These are phyloP conservation scores for Bryoglossum gracile DNA, from an alignment of 495 filamentous ascomycete species.

Conservation along the genomic window DNA sequence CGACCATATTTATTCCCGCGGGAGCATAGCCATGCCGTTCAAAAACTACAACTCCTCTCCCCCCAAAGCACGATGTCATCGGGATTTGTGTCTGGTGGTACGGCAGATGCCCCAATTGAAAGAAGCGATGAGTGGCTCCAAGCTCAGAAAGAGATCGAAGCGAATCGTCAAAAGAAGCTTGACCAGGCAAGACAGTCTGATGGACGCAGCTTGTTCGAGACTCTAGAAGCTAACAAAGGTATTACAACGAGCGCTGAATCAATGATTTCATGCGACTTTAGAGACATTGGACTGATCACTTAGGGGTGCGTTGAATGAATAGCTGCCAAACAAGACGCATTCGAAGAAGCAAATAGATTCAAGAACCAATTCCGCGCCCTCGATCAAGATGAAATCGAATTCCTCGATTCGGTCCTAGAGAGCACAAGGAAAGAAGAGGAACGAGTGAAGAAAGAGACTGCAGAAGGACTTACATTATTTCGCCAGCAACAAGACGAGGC, in stretches of 20 bases:
- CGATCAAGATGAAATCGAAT: slow-evolving; percentile 91
- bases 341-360: slow-evolving; percentile 80
- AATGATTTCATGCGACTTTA: not conserved
- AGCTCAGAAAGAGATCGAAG: slow-evolving; percentile 70
- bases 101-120: slow-evolving; percentile 54
- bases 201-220: slow-evolving; percentile 75
- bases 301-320: slow-evolving; percentile 20
- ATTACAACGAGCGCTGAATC: slow-evolving; percentile 7
- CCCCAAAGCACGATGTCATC: slow-evolving; percentile 53
- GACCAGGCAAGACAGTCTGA: slow-evolving; percentile 50
- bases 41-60: too few species aligned
- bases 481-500: slow-evolving; percentile 60
- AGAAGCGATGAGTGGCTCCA: slow-evolving; percentile 66
- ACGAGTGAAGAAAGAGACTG: slow-evolving; percentile 63
- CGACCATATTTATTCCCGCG: too few species aligned
- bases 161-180: slow-evolving; percentile 28
- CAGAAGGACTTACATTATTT: slow-evolving; percentile 64
- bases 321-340: slow-evolving; percentile 91
- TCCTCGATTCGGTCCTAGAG: slow-evolving; percentile 71
- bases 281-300: slow-evolving; percentile 18
- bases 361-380: slow-evolving; percentile 92
- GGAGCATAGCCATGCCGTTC: too few species aligned
- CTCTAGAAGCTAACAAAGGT: slow-evolving; percentile 94
- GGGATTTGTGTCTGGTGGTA: slow-evolving; percentile 85
- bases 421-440: slow-evolving; percentile 64